Evolutionary conservation across 331 rosid species (phyloP).

Genomic region (Quercus phellos): DNA sequence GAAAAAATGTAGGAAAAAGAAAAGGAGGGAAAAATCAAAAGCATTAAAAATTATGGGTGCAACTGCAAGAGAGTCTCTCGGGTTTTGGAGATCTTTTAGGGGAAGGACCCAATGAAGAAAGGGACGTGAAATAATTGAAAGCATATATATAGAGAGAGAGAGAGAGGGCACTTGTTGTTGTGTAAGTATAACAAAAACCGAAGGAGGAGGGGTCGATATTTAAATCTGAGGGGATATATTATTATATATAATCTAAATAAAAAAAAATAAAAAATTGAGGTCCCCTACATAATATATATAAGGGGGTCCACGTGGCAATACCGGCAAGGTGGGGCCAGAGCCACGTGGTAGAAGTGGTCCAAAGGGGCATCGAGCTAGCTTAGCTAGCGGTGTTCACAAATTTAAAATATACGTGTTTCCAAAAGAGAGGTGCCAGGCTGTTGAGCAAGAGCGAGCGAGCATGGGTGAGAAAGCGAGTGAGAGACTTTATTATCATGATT

Average conservation of each 20-base stretch:
- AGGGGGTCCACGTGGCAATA: constrained; percentile 40
- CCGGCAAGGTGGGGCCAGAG: constrained; percentile 51
- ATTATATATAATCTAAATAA: neutral
- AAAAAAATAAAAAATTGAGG: constrained; percentile 24
- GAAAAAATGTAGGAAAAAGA: neutral
- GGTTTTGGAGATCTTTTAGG: constrained; percentile 32
- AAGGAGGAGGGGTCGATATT: constrained; percentile 10
- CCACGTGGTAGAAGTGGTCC: constrained; percentile 72
- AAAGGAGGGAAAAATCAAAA: constrained; percentile 4
- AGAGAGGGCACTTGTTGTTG: neutral
- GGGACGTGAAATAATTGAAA: constrained; percentile 60
- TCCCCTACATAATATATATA: constrained; percentile 20
- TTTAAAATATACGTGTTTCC: constrained; percentile 23
- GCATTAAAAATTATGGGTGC: constrained; percentile 37
- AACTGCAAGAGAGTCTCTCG: constrained; percentile 3
- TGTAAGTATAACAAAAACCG: constrained; percentile 2
- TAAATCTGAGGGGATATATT: constrained; percentile 5
- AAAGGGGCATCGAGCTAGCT: neutral
- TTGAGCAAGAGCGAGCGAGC: constrained; percentile 9
- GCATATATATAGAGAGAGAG: constrained; percentile 10
- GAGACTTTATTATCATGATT: neutral
- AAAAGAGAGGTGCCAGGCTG: constrained; percentile 41
- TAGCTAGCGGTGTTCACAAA: neutral
- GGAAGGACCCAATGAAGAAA: constrained; percentile 43
- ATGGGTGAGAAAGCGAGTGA: constrained; percentile 4